Evolutionary conservation across 2,329 filamentous ascomycete species (phyloP).

Genomic region (Botryosphaeria dothidea): DNA sequence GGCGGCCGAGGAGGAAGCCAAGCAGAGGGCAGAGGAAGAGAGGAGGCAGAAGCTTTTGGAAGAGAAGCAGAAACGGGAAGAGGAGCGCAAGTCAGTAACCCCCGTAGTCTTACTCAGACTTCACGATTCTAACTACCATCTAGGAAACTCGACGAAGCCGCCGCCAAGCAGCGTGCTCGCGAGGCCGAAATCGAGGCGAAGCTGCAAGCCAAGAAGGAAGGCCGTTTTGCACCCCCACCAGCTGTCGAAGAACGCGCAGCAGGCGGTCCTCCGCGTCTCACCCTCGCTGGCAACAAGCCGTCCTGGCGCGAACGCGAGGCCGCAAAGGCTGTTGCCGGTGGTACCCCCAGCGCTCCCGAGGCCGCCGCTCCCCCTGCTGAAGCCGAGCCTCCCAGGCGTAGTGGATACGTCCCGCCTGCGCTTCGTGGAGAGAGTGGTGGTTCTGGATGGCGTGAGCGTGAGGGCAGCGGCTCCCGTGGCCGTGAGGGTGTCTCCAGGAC

Average conservation of each 20-base stretch:
- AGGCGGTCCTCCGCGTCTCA: slow-evolving; percentile 60
- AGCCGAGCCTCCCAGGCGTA: slow-evolving; percentile 36
- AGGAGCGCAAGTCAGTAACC: slow-evolving; percentile 57
- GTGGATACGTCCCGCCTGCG: slow-evolving; percentile 49
- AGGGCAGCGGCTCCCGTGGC: slow-evolving; percentile 34
- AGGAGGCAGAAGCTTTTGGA: slow-evolving; percentile 72
- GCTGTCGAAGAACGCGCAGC: slow-evolving; percentile 33
- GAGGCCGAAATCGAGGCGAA: slow-evolving; percentile 82
- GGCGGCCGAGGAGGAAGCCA: slow-evolving; percentile 82
- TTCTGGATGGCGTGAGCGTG: slow-evolving; percentile 40
- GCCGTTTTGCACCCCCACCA: slow-evolving; percentile 34
- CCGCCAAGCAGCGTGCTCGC: slow-evolving; percentile 70
- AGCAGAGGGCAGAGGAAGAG: slow-evolving; percentile 75
- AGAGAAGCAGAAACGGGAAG: slow-evolving; percentile 63
- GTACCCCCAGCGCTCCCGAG: slow-evolving; percentile 27
- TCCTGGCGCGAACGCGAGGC: slow-evolving; percentile 76
- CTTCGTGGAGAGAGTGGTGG: slow-evolving; percentile 38
- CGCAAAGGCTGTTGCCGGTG: slow-evolving; percentile 36
- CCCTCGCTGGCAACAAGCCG: slow-evolving; percentile 62
- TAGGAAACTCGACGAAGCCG: slow-evolving; percentile 64
- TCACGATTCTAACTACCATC: slow-evolving; percentile 35
- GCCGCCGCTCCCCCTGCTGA: slow-evolving; percentile 38
- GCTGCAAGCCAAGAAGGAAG: slow-evolving; percentile 61
- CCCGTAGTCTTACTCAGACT: neutral
- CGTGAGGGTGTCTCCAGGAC: slow-evolving; percentile 26